Conservation (phyloP, 176 grass and related monocot species). For the Bonia amplexicaulis region DNA sequence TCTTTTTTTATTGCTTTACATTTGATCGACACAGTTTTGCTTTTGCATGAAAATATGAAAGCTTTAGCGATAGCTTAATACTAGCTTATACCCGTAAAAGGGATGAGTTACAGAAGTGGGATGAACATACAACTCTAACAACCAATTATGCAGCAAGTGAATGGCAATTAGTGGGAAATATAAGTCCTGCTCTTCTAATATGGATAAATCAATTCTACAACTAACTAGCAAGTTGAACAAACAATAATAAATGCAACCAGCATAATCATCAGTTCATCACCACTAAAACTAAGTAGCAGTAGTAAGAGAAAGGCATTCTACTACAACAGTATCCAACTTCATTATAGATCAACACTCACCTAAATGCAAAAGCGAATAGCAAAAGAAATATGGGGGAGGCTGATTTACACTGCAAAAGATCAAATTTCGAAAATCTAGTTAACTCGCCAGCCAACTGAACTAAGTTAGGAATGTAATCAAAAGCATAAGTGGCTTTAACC, state of each 20-base stretch:
- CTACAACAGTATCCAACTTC: background rate
- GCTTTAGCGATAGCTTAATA: background rate
- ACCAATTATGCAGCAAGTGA: background rate
- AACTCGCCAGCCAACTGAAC: conserved; percentile 17
- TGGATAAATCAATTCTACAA: background rate
- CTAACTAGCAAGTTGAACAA: background rate
- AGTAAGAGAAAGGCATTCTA: background rate
- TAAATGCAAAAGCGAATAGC: conserved; percentile 96
- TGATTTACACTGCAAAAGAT: conserved; percentile 95
- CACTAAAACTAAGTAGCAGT: background rate
- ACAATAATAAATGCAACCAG: background rate
- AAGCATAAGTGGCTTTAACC: background rate
- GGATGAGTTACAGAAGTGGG: background rate
- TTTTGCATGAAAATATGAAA: background rate
- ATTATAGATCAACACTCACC: conserved; percentile 47
- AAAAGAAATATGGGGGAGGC: conserved; percentile 94
- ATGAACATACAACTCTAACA: background rate
- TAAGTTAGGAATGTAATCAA: background rate
- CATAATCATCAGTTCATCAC: background rate
- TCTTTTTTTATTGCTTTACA: background rate
- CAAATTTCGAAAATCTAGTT: conserved; percentile 13
- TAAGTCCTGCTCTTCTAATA: background rate
- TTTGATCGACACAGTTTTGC: background rate
- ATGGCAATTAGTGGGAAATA: background rate
- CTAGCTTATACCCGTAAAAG: background rate